These are phyloP conservation scores for Paraphoma chrysanthemicola DNA, from an alignment of 2,329 filamentous ascomycete genomes.

Conservation along the genomic window DNA sequence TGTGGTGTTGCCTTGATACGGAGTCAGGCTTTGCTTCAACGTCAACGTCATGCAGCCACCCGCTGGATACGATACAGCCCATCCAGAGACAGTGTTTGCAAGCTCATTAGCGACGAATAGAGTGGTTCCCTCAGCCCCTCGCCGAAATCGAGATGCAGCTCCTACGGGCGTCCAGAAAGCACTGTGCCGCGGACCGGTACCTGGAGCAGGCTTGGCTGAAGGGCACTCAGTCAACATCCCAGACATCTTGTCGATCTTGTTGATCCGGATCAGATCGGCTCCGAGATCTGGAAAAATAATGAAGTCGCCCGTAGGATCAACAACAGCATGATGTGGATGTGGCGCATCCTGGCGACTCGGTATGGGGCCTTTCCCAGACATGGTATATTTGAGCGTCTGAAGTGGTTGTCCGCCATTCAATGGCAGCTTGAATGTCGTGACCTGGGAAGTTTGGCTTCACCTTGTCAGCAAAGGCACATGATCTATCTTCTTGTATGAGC, in stretches of 20 bases:
- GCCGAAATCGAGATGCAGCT: conserved; percentile 23
- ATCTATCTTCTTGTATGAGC: neutral
- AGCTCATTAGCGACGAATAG: conserved; percentile 47
- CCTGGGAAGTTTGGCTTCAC: conserved; percentile 34
- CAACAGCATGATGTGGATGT: conserved; percentile 62
- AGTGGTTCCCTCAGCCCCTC: conserved; percentile 24
- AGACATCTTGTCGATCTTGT: conserved; percentile 55
- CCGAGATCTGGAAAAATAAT: conserved; percentile 62
- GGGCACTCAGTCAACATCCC: conserved; percentile 57
- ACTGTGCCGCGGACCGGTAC: conserved; percentile 62
- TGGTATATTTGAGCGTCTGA: conserved; percentile 39
- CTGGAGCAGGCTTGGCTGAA: conserved; percentile 51
- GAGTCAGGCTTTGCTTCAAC: conserved; percentile 40
- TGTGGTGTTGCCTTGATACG: conserved; percentile 38
- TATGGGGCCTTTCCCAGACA: conserved; percentile 50
- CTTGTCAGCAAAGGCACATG: neutral
- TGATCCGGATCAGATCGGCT: conserved; percentile 62
- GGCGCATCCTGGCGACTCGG: conserved; percentile 61
- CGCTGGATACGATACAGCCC: conserved; percentile 37
- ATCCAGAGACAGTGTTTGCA: conserved; percentile 38
- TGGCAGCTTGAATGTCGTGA: conserved; percentile 46
- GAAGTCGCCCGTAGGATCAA: conserved; percentile 58
- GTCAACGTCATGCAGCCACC: conserved; percentile 40
- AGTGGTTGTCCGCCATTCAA: conserved; percentile 34
- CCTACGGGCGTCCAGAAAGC: conserved; percentile 54